phyloP scores from a whole-genome alignment of 2,329 filamentous ascomycete genomes.

The Harringtonia aguacate region DNA sequence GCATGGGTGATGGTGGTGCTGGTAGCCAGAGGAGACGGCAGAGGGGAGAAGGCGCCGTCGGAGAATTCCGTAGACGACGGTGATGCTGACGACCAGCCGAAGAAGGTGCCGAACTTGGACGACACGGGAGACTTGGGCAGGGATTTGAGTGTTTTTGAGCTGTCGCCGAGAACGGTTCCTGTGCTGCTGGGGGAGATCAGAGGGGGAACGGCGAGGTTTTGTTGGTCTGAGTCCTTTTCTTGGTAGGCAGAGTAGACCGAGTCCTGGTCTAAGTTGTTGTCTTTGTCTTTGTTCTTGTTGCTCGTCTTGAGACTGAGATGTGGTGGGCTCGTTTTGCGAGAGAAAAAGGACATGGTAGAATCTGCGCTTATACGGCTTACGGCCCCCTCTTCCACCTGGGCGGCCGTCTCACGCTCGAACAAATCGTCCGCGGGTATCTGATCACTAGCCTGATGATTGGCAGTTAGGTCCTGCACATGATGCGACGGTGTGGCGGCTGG shows the following conservation, averaged over 20 bases:
- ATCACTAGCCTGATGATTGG: constrained; percentile 18
- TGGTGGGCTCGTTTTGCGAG: constrained; percentile 38
- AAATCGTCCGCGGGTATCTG: constrained; percentile 2
- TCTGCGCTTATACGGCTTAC: neutral
- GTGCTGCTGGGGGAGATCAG: neutral
- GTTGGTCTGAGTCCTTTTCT: neutral
- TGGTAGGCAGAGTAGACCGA: constrained; percentile 3
- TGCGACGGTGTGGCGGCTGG: constrained; percentile 27
- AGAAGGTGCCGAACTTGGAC: constrained; percentile 39
- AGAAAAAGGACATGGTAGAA: constrained; percentile 35
- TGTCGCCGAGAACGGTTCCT: constrained; percentile 2
- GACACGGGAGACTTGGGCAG: constrained; percentile 42
- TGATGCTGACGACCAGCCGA: constrained; percentile 40
- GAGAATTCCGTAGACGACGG: constrained; percentile 39
- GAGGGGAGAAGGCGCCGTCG: constrained; percentile 32
- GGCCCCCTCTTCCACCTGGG: neutral
- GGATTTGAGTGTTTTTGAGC: constrained; percentile 12
- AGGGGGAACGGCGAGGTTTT: neutral
- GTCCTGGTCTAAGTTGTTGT: constrained; percentile 1
- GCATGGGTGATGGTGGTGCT: constrained; percentile 27
- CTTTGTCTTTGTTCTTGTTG: constrained; percentile 20
- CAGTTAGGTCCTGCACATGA: constrained; percentile 32
- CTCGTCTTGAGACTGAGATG: constrained; percentile 36
- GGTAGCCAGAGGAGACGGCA: constrained; percentile 39
- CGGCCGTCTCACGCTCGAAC: neutral